Percentiles rank a stretch among this genome's conserved stretches.
phyloP scores from a whole-genome alignment of 2,329 filamentous ascomycete species.

The Phaeosphaeria sp. region DNA sequence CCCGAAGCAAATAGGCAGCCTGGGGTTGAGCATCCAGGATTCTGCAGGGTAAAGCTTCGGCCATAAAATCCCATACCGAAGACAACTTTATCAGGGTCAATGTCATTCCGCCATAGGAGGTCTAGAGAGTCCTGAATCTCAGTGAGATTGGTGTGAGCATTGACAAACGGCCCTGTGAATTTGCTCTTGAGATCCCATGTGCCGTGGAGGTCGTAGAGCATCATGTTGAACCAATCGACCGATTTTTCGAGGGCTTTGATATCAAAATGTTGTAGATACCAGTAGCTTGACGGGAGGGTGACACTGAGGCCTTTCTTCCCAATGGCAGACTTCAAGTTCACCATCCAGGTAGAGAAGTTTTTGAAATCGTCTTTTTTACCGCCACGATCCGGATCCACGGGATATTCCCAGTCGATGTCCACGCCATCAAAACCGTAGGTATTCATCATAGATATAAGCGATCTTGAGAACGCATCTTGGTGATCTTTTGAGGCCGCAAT shows the following conservation, averaged over 20 bases:
- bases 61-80: slow-evolving; percentile 40
- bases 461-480: no score
- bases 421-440: slow-evolving; percentile 54
- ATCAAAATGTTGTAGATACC: slow-evolving; percentile 33
- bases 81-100: slow-evolving; percentile 50
- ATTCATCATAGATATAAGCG: no score
- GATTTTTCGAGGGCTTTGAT: slow-evolving; percentile 16
- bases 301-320: slow-evolving; percentile 15
- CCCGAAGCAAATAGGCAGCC: no score
- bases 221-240: slow-evolving; percentile 54
- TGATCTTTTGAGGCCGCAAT: no score
- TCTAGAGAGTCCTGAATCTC: slow-evolving; percentile 52
- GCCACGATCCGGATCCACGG: slow-evolving; percentile 4
- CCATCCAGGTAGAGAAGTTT: slow-evolving; percentile 3
- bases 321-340: slow-evolving; percentile 8
- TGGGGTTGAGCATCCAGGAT: no score
- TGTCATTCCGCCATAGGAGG: slow-evolving; percentile 55
- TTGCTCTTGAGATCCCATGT: slow-evolving; percentile 45
- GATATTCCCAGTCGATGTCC: slow-evolving; percentile 54
- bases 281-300: slow-evolving; percentile 26
- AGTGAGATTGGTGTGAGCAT: slow-evolving; percentile 55
- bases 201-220: slow-evolving; percentile 54
- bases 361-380: slow-evolving; percentile 1
- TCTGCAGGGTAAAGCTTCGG: no score
- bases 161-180: slow-evolving; percentile 30